Conservation (phyloP, 495 filamentous ascomycete genomes). For the Mytilinidion resinicola region DNA sequence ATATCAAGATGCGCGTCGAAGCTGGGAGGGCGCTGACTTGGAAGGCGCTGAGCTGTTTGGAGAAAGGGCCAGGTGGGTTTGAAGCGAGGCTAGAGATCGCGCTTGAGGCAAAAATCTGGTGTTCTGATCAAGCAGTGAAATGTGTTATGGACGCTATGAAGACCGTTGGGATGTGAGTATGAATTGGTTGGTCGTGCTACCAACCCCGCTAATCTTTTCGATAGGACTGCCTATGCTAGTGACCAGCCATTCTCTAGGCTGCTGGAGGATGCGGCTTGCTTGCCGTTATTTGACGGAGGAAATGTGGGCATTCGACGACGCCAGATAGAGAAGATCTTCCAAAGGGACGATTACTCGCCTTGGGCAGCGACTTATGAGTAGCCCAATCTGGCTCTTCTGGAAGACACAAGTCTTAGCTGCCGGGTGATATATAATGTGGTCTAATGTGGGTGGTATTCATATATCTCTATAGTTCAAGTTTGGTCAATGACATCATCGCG, state of each 20-base stretch:
- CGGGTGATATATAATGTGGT: too few species aligned
- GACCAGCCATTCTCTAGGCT: conserved; percentile 43
- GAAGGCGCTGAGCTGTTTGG: conserved; percentile 44
- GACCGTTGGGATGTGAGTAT: conserved; percentile 43
- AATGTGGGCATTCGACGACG: conserved; percentile 51
- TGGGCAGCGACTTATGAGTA: conserved; percentile 27
- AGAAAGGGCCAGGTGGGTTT: conserved; percentile 39
- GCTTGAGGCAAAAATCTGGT: conserved; percentile 48
- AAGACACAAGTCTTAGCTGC: too few species aligned
- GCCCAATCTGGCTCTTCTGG: too few species aligned
- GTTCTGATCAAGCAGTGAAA: conserved; percentile 45
- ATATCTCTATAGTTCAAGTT: too few species aligned
- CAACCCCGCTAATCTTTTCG: background rate
- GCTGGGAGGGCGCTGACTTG: conserved; percentile 46
- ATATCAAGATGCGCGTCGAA: conserved; percentile 50
- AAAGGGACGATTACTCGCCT: conserved; percentile 43
- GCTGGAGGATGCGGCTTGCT: conserved; percentile 43
- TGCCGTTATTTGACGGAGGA: conserved; percentile 52
- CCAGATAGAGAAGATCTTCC: conserved; percentile 46
- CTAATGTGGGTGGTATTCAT: too few species aligned
- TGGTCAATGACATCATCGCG: too few species aligned
- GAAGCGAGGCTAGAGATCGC: conserved; percentile 41
- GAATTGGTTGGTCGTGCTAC: background rate
- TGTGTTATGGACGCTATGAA: conserved; percentile 45
- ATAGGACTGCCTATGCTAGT: conserved; percentile 40